Conservation (phyloP, 2,329 filamentous ascomycete species). For the Torrubiellomyces zombiae region DNA sequence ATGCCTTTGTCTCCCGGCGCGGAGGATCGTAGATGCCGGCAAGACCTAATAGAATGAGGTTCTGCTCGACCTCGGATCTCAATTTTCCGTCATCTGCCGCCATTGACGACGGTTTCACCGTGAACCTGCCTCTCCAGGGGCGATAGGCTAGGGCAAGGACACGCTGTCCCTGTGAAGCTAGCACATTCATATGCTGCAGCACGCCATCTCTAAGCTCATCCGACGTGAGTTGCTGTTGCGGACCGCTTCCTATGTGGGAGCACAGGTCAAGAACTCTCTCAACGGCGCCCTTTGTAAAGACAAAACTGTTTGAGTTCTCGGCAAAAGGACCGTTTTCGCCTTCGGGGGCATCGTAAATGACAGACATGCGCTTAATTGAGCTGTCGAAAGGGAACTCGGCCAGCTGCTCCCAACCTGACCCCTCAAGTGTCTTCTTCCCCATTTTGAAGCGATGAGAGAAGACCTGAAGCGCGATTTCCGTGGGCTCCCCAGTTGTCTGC, state of each 20-base stretch:
- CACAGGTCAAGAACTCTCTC: conserved; percentile 44
- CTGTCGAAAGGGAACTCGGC: conserved; percentile 69
- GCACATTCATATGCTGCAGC: conserved; percentile 35
- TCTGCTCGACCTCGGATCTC: conserved; percentile 47
- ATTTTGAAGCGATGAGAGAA: conserved; percentile 52
- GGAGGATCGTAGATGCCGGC: conserved; percentile 78
- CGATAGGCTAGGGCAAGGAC: conserved; percentile 57
- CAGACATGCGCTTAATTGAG: conserved; percentile 64
- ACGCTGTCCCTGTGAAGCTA: conserved; percentile 53
- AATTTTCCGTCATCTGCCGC: conserved; percentile 24
- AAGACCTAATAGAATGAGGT: conserved; percentile 62
- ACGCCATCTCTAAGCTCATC: conserved; percentile 32
- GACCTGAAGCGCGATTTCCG: conserved; percentile 62
- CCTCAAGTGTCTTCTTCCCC: conserved; percentile 36
- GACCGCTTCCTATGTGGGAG: conserved; percentile 26
- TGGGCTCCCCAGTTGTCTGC: conserved; percentile 54
- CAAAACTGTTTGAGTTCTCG: conserved; percentile 27
- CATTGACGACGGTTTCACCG: conserved; percentile 16
- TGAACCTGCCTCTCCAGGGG: conserved; percentile 34
- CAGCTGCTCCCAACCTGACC: conserved; percentile 41
- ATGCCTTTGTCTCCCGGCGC: conserved; percentile 59
- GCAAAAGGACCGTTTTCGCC: conserved; percentile 20
- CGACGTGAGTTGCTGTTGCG: conserved; percentile 27
- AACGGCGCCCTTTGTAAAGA: conserved; percentile 47
- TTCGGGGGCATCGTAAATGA: conserved; percentile 43